Percentiles rank a stretch among this genome's conserved stretches.
These are phyloP conservation scores for Gossypium lobatum DNA, from an alignment of 441 rosid species.

Conservation along the genomic window DNA sequence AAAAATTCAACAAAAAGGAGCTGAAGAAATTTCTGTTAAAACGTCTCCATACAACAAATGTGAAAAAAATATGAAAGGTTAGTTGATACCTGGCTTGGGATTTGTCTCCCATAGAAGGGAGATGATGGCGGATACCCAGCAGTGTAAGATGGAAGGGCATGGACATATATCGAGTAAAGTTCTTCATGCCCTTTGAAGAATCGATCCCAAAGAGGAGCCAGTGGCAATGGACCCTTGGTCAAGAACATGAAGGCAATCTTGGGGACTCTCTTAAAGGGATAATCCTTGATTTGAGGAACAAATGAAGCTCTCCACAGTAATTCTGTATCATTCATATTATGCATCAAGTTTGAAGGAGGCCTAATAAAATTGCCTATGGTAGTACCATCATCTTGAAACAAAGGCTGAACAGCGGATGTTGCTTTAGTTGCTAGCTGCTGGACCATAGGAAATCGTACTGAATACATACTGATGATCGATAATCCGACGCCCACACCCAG, in stretches of 20 bases:
- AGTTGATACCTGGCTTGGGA: slow-evolving; percentile 80
- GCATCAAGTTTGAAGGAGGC: slow-evolving; percentile 54
- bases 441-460: slow-evolving; percentile 37
- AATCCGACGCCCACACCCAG: slow-evolving; percentile 53
- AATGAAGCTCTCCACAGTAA: slow-evolving; percentile 72
- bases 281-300: slow-evolving; percentile 37
- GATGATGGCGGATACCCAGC: slow-evolving; percentile 45
- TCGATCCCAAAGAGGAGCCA: slow-evolving; percentile 77
- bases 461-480: slow-evolving; percentile 52
- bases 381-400: slow-evolving; percentile 32
- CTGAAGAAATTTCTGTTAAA: background rate
- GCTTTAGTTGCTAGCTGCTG: slow-evolving; percentile 30
- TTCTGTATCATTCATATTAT: slow-evolving; percentile 58
- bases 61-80: background rate
- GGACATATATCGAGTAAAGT: slow-evolving; percentile 55
- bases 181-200: slow-evolving; percentile 56
- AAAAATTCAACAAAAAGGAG: background rate
- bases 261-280: slow-evolving; percentile 61
- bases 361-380: slow-evolving; percentile 44
- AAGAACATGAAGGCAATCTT: slow-evolving; percentile 83
- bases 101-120: slow-evolving; percentile 58
- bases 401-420: slow-evolving; percentile 37
- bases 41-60: background rate
- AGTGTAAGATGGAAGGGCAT: slow-evolving; percentile 50
- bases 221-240: slow-evolving; percentile 67